Base-by-base conservation (phyloP, 2,329 filamentous ascomycete species). In the Leptographium galeiforme region DNA sequence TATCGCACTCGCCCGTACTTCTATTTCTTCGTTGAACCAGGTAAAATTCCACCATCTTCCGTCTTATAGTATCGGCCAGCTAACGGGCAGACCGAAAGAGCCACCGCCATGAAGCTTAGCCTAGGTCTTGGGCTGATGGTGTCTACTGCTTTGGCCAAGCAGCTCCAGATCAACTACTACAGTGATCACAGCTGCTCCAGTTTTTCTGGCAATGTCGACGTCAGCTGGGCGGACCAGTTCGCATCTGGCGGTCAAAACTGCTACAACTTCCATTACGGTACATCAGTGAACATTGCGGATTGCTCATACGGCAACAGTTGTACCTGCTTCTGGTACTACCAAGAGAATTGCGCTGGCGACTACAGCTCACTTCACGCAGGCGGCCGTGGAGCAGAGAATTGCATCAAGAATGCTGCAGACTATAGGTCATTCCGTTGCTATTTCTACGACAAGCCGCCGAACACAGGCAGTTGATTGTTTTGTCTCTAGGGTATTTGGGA, bases 91-190 rank as follows among this genome's bases (percentile, higher is more conserved):
- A 41, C 39, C 3, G 14, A 43, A 8, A 7, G 1, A 11, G 2
- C 41, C 41, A 36, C 8, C 30, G n/a, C 30, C 36, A 49, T 49
- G 47, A 49, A 49, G 19, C 10, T 32, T 12, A 12, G 34, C 7
- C 25, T 40, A 7, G 11, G 19, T 11, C 18, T 49, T 12, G 47
- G 34, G 19, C 10, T 49, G n/a, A 18, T 49, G 12, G 34, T 40
- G 18, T 40, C 47, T 4, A 36, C 47, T 18, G 47, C 13, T 25
- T 30, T n/a, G 11, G 36, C 36, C 14, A 38, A 49, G 36, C 47
- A 49, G 47, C 33, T 49, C 19, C 47, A 49, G 19, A 40, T 49
- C 47, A 49, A 49, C 36, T 49, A 49, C 47, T 49, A 49, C 19
- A 39, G 30, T 13, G 47, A 49, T 19, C 33, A 39, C 33, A 39